Conservation (phyloP, 1,139 yeast species). For the Suhomyces panamericanus region DNA sequence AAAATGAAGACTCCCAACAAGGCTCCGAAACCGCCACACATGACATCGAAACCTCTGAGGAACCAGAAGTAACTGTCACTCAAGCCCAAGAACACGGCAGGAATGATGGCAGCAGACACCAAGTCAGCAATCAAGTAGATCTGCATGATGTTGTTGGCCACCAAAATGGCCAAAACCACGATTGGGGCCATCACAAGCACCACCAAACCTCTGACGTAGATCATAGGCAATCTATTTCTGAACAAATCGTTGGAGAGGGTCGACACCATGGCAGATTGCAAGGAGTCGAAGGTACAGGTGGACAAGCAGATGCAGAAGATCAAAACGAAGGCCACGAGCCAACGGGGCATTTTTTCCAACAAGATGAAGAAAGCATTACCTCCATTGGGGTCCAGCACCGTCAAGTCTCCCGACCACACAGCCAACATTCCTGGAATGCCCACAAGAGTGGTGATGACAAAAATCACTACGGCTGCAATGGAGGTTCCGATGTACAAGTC, state of each 20-base stretch:
- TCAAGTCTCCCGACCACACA: slow-evolving; percentile 81
- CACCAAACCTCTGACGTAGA: slow-evolving; percentile 72
- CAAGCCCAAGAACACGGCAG: slow-evolving; percentile 80
- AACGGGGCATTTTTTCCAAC: slow-evolving; percentile 72
- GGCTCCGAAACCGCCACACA: slow-evolving; percentile 83
- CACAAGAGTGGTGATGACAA: slow-evolving; percentile 64
- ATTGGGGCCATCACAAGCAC: slow-evolving; percentile 78
- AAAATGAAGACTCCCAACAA: slow-evolving; percentile 75
- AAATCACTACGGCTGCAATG: slow-evolving; percentile 67
- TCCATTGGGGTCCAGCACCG: slow-evolving; percentile 59
- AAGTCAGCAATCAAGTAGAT: slow-evolving; percentile 90
- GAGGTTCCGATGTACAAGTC: slow-evolving; percentile 77
- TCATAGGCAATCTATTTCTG: slow-evolving; percentile 69
- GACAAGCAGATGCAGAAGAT: slow-evolving; percentile 73
- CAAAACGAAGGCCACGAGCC: slow-evolving; percentile 83
- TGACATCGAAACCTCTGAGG: slow-evolving; percentile 77
- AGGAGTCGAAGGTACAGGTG: slow-evolving; percentile 85
- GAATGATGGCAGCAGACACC: slow-evolving; percentile 83
- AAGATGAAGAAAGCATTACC: slow-evolving; percentile 70
- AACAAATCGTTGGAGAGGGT: slow-evolving; percentile 86
- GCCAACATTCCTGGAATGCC: slow-evolving; percentile 87
- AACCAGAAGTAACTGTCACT: slow-evolving; percentile 61
- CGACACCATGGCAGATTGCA: slow-evolving; percentile 87
- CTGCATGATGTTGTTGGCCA: slow-evolving; percentile 79
- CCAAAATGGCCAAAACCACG: slow-evolving; percentile 76